Conservation (phyloP, 805 yeast genomes). For the Pichia paraexigua region DNA sequence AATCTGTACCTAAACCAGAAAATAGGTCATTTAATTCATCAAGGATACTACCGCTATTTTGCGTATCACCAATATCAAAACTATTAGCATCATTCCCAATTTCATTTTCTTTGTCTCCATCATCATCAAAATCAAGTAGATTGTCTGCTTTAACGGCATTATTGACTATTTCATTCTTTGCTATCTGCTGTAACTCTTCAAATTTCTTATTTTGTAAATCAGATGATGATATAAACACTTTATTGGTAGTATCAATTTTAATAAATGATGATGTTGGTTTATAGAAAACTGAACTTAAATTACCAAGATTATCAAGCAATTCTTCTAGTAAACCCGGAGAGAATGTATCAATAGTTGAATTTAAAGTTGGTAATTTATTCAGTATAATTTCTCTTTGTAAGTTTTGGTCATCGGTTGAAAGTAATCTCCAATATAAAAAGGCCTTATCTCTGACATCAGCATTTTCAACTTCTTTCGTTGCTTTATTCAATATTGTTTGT, state of each 20-base stretch:
- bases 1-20: conserved; percentile 20
- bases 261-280: conserved; percentile 67
- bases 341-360: conserved; percentile 63
- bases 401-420: conserved; percentile 39
- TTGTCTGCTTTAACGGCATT: conserved; percentile 65
- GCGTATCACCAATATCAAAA: conserved; percentile 16
- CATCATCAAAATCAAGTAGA: conserved; percentile 78
- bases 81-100: conserved; percentile 8
- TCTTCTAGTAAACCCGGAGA: conserved; percentile 61
- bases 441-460: conserved; percentile 79
- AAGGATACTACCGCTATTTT: conserved; percentile 37
- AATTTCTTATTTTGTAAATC: conserved; percentile 43
- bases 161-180: conserved; percentile 61
- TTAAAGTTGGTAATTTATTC: conserved; percentile 60
- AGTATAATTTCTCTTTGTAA: conserved; percentile 47
- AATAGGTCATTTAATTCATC: conserved; percentile 74
- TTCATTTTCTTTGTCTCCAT: conserved; percentile 25
- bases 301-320: conserved; percentile 67
- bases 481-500: conserved; percentile 52
- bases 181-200: conserved; percentile 71
- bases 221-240: conserved; percentile 17
- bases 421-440: conserved; percentile 69
- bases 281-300: conserved; percentile 83
- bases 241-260: conserved; percentile 13
- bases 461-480: conserved; percentile 59